A percentile compares a stretch with the other conserved stretches of the same genome.
Conservation (phyloP, 352 stramenopile species). For the Thraustotheca clavata region DNA sequence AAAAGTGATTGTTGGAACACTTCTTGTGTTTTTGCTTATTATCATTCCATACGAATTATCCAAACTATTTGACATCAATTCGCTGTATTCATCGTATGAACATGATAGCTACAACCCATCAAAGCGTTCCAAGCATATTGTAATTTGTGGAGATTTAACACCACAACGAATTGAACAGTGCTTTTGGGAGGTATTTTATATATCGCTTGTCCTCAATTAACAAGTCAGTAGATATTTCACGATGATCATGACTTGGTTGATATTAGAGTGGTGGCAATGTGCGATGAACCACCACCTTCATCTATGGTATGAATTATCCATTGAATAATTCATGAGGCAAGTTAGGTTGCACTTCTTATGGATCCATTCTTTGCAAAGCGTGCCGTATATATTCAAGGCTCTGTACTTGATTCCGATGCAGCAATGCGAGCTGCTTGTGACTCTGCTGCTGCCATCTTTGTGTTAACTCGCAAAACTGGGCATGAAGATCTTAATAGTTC, state of each 20-base stretch:
- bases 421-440: constrained; percentile 54
- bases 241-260: constrained; percentile 77
- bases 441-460: constrained; percentile 65
- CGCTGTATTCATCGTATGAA: constrained; percentile 64
- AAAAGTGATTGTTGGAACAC: constrained; percentile 68
- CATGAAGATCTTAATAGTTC: constrained; percentile 56
- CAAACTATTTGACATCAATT: constrained; percentile 67
- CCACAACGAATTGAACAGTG: constrained; percentile 72
- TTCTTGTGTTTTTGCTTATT: constrained; percentile 75
- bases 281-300: constrained; percentile 60
- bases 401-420: constrained; percentile 66
- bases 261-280: constrained; percentile 66
- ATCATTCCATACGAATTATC: constrained; percentile 80
- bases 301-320: constrained; percentile 36
- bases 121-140: constrained; percentile 47
- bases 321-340: background rate
- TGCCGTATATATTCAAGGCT: constrained; percentile 71
- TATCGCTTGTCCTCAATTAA: too few species aligned
- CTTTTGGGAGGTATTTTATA: constrained; percentile 62
- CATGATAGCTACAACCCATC: constrained; percentile 62
- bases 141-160: constrained; percentile 76
- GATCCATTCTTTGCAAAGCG: constrained; percentile 82
- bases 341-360: constrained; percentile 49
- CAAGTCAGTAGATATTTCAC: constrained; percentile 42
- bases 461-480: constrained; percentile 46